Percentiles rank a stretch among this genome's conserved stretches.
phyloP scores from a whole-genome alignment of 2,329 filamentous ascomycete species.

The Allantophomopsis lycopodina region DNA sequence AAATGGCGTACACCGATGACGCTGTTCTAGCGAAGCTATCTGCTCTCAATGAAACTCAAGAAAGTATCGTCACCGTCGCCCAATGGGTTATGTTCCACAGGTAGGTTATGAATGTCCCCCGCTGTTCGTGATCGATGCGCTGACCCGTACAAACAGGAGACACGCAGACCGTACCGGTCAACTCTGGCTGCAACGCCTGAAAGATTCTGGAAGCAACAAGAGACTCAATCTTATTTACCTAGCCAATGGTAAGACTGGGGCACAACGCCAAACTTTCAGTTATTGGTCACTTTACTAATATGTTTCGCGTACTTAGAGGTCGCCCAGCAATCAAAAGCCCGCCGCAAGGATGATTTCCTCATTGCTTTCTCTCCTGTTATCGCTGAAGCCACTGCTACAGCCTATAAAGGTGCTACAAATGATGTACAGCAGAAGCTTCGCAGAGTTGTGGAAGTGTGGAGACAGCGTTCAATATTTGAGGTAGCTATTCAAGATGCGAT shows the following conservation, averaged over 20 bases:
- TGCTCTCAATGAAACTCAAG: conserved; percentile 90
- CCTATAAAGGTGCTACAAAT: conserved; percentile 76
- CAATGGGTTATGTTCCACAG: conserved; percentile 99
- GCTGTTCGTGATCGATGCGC: neutral
- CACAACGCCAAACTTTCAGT: neutral
- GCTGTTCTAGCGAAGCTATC: conserved; percentile 90
- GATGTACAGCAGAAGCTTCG: conserved; percentile 82
- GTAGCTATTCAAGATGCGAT: conserved; percentile 64
- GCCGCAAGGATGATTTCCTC: conserved; percentile 85
- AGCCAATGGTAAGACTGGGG: conserved; percentile 62
- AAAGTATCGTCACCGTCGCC: conserved; percentile 88
- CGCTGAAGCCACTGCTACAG: conserved; percentile 76
- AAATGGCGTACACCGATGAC: conserved; percentile 93
- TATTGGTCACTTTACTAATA: conserved; percentile 7
- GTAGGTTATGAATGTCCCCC: conserved; percentile 36
- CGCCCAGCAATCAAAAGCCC: conserved; percentile 86
- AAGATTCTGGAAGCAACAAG: conserved; percentile 75
- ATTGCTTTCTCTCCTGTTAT: conserved; percentile 85
- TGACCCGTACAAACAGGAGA: conserved; percentile 40
- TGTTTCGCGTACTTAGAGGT: conserved; percentile 50
- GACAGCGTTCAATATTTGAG: conserved; percentile 75
- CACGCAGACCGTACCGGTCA: conserved; percentile 86
- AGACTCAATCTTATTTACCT: conserved; percentile 87
- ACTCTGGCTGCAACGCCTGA: conserved; percentile 81
- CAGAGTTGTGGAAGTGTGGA: conserved; percentile 90